Conservation (phyloP, 1,284 basidiomycete species). For the Pseudozyma pruni region DNA sequence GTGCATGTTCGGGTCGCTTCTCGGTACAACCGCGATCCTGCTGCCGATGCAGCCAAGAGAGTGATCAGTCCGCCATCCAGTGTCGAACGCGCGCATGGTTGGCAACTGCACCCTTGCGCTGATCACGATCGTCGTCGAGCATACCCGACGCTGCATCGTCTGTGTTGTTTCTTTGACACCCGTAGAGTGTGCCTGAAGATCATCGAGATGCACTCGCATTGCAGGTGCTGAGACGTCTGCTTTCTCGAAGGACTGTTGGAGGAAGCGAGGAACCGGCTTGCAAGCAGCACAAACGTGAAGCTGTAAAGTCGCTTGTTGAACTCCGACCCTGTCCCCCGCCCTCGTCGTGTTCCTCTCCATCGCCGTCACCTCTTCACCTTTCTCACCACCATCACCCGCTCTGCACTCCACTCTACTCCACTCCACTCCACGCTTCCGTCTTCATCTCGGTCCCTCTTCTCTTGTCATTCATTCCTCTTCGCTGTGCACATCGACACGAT, state of each 20-base stretch:
- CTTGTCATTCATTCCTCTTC: not conserved
- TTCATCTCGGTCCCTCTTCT: not conserved
- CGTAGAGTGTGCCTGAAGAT: constrained; percentile 10
- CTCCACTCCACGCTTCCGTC: not conserved
- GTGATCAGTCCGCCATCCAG: too few species aligned
- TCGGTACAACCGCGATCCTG: too few species aligned
- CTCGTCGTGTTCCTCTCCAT: not conserved
- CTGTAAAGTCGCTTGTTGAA: not conserved
- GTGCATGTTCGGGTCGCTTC: constrained; percentile 9
- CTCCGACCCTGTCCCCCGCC: constrained; percentile 7
- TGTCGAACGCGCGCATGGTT: too few species aligned
- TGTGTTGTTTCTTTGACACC: not conserved
- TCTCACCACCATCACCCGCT: not conserved
- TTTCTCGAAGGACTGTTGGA: too few species aligned
- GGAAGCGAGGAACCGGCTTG: too few species aligned
- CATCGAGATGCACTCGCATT: not conserved
- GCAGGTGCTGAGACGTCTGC: not conserved
- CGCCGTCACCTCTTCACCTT: constrained; percentile 1
- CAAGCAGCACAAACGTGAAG: too few species aligned
- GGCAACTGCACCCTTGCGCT: too few species aligned
- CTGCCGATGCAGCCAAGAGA: too few species aligned
- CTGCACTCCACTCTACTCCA: not conserved
- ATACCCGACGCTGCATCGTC: constrained; percentile 22
- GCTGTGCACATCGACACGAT: not conserved
- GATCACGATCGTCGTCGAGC: constrained; percentile 31